phyloP scores from a whole-genome alignment of 257 asterid genomes.

The Fraxinus cuspidata region DNA sequence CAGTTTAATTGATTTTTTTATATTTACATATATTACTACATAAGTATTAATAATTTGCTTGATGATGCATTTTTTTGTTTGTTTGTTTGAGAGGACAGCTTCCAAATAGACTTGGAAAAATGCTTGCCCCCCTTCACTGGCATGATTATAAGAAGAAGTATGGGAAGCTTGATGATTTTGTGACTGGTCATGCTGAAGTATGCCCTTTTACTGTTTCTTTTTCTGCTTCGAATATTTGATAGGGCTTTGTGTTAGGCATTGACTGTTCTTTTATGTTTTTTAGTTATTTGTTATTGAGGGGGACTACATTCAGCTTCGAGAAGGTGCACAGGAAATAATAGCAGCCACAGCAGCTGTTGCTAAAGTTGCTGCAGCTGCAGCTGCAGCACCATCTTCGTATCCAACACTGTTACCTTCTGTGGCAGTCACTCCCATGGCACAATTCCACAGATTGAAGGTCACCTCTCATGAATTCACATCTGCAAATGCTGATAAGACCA shows the following conservation, averaged over 20 bases:
- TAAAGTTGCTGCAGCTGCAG: slow-evolving; percentile 67
- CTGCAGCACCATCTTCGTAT: slow-evolving; percentile 55
- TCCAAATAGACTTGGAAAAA: slow-evolving; percentile 88
- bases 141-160: slow-evolving; percentile 86
- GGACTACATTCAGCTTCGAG: slow-evolving; percentile 86
- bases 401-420: slow-evolving; percentile 70
- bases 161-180: slow-evolving; percentile 91
- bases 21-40: slow-evolving; percentile 17
- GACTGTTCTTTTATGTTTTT: slow-evolving; percentile 8
- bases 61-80: neutral
- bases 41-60: slow-evolving; percentile 22
- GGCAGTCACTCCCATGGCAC: slow-evolving; percentile 94
- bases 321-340: slow-evolving; percentile 86
- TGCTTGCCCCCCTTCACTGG: slow-evolving; percentile 94
- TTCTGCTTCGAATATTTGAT: slow-evolving; percentile 5
- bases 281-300: slow-evolving; percentile 82
- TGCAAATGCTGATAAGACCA: slow-evolving; percentile 25
- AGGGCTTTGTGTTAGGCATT: neutral
- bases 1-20: slow-evolving; percentile 27
- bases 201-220: slow-evolving; percentile 18
- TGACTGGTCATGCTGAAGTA: slow-evolving; percentile 86
- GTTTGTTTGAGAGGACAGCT: slow-evolving; percentile 61
- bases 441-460: slow-evolving; percentile 57
- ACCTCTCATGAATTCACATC: slow-evolving; percentile 49
- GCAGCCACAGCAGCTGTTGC: slow-evolving; percentile 93